Conservation (phyloP, 768 basidiomycete species). For the Mycena galericulata region DNA sequence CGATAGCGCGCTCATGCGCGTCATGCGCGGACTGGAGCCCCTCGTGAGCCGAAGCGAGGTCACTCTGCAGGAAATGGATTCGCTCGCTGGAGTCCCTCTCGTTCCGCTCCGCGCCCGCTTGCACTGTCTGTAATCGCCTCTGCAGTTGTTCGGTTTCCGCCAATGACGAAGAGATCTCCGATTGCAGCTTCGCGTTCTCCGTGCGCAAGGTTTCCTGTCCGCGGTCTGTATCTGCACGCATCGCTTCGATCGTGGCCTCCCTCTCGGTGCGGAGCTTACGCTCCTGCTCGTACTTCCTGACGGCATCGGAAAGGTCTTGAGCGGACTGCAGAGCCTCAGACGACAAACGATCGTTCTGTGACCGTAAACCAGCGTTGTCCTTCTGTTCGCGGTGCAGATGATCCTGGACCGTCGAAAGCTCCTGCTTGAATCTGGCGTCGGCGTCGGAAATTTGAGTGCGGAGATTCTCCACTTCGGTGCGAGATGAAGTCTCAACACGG, state of each 20-base stretch:
- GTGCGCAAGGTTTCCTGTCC: not conserved
- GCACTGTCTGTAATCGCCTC: slow-evolving; percentile 1
- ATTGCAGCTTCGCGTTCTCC: slow-evolving; percentile 5
- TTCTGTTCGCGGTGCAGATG: slow-evolving; percentile 5
- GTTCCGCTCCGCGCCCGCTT: not conserved
- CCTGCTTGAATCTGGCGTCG: slow-evolving; percentile 5
- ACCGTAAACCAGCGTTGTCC: not conserved
- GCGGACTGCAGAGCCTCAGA: not conserved
- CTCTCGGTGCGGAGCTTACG: not conserved
- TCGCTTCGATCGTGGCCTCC: no score
- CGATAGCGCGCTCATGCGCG: not conserved
- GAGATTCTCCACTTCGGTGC: not conserved
- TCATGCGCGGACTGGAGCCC: not conserved
- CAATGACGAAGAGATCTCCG: slow-evolving; percentile 2
- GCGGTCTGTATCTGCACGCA: no score
- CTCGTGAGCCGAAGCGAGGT: slow-evolving; percentile 1
- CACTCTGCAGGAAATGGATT: not conserved
- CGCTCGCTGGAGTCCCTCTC: not conserved
- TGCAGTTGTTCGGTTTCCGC: not conserved
- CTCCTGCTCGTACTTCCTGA: slow-evolving; percentile 4
- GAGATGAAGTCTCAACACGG: no score
- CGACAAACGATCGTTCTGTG: not conserved
- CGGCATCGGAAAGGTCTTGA: slow-evolving; percentile 1
- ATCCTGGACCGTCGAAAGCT: not conserved
- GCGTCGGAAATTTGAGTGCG: slow-evolving; percentile 4